Percentiles rank a stretch among this genome's conserved stretches.
These are phyloP conservation scores for Pleurotus giganteus DNA, from an alignment of 768 basidiomycete species.

Conservation along the genomic window DNA sequence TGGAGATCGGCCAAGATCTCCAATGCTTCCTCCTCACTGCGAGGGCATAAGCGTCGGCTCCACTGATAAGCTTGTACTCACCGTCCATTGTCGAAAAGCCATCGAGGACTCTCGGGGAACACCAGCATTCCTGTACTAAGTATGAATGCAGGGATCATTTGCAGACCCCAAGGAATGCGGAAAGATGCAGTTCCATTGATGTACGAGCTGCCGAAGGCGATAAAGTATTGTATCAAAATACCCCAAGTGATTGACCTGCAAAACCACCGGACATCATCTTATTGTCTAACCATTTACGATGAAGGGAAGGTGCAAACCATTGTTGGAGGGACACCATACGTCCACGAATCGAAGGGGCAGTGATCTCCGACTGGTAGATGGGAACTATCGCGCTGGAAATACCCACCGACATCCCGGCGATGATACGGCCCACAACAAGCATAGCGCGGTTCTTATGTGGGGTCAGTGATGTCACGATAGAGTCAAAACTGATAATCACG, in stretches of 20 bases:
- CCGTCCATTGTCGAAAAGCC: conserved; percentile 63
- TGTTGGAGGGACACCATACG: conserved; percentile 77
- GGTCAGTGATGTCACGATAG: conserved; percentile 5
- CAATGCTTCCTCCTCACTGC: conserved; percentile 59
- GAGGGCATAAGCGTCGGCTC: neutral
- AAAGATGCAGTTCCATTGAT: conserved; percentile 70
- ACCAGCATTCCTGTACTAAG: conserved; percentile 63
- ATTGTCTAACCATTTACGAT: neutral
- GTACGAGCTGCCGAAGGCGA: conserved; percentile 74
- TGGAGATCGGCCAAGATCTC: conserved; percentile 76
- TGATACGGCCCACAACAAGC: conserved; percentile 69
- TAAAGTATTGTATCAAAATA: conserved; percentile 73
- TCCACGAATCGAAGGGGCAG: conserved; percentile 69
- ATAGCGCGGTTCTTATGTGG: conserved; percentile 62
- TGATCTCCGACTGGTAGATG: conserved; percentile 74
- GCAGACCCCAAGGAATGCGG: conserved; percentile 79
- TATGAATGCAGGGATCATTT: conserved; percentile 75
- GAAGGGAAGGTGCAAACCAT: conserved; percentile 41
- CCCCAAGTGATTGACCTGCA: conserved; percentile 69
- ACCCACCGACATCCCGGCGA: conserved; percentile 68
- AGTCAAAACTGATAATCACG: conserved; percentile 14
- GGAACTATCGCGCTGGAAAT: conserved; percentile 66
- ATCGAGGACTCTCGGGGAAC: conserved; percentile 74
- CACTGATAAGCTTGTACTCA: conserved; percentile 17
- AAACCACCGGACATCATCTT: neutral